A percentile compares a stretch with the other conserved stretches of the same genome.
Evolutionary conservation across 2,329 filamentous ascomycete species (phyloP).

Genomic region (Fusarium tjaetaba): DNA sequence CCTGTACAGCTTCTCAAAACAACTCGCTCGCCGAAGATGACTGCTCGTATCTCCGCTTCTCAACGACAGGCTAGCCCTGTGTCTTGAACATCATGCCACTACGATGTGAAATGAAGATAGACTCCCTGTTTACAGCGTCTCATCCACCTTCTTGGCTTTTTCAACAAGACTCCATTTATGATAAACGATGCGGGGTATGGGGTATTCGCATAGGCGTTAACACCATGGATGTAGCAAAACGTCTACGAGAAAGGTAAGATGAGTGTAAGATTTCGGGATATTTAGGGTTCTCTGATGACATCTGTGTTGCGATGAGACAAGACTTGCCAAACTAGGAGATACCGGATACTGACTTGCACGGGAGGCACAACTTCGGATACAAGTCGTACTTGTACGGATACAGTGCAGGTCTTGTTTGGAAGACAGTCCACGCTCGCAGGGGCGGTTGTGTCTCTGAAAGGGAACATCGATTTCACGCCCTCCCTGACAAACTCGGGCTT

Average conservation of each 20-base stretch:
- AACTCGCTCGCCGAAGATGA: slow-evolving; percentile 24
- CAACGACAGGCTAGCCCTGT: not conserved
- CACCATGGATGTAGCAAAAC: not conserved
- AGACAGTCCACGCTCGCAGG: too few relatives aligned
- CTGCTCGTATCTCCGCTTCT: slow-evolving; percentile 30
- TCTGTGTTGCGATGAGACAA: not conserved
- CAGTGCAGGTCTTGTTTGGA: not conserved
- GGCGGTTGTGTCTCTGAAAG: too few relatives aligned
- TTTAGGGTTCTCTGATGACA: slow-evolving; percentile 20
- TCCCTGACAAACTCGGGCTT: not conserved
- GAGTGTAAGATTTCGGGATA: slow-evolving; percentile 15
- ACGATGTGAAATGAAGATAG: not conserved
- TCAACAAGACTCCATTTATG: not conserved
- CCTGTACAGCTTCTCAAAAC: not conserved
- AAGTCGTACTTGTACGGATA: not conserved
- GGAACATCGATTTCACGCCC: too few relatives aligned
- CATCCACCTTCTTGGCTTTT: slow-evolving; percentile 17
- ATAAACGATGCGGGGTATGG: slow-evolving; percentile 27
- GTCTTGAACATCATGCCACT: slow-evolving; percentile 13
- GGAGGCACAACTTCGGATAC: not conserved
- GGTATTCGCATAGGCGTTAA: not conserved
- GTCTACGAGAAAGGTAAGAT: slow-evolving; percentile 8
- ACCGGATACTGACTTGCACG: not conserved
- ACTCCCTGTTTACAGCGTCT: slow-evolving; percentile 8
- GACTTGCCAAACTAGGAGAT: not conserved